phyloP scores from a whole-genome alignment of 495 filamentous ascomycete species.

The Letharia lupina region DNA sequence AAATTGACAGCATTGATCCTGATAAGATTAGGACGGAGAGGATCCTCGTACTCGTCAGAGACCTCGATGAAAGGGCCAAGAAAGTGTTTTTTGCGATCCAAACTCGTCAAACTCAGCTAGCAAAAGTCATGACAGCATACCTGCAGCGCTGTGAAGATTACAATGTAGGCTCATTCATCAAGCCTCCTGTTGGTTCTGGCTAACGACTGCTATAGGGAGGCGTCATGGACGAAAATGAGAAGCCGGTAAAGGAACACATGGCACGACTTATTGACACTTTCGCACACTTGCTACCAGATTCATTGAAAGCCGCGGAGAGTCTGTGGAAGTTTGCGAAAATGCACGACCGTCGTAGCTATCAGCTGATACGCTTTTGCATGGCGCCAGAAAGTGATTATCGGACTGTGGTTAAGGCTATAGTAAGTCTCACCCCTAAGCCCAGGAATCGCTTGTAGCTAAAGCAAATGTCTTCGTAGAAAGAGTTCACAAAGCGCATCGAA shows the following conservation, averaged over 20 bases:
- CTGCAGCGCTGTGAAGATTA: conserved; percentile 75
- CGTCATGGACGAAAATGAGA: conserved; percentile 63
- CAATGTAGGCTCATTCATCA: conserved; percentile 43
- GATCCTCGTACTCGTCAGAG: conserved; percentile 69
- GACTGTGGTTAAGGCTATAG: conserved; percentile 74
- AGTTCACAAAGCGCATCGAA: conserved; percentile 75
- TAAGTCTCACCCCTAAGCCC: conserved; percentile 21
- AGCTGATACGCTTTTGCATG: conserved; percentile 77
- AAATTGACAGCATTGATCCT: conserved; percentile 51
- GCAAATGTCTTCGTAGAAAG: conserved; percentile 41
- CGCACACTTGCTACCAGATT: conserved; percentile 65
- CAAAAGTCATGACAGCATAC: conserved; percentile 60
- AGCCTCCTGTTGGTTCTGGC: neutral
- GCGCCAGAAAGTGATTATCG: conserved; percentile 84
- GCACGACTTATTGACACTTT: conserved; percentile 58
- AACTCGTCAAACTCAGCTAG: conserved; percentile 59
- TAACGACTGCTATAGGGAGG: conserved; percentile 49
- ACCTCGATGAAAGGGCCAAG: conserved; percentile 68
- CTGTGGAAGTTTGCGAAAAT: conserved; percentile 84
- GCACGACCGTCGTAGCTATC: conserved; percentile 85
- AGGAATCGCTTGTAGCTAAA: neutral
- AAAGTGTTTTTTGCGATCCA: conserved; percentile 87
- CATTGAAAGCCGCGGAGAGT: conserved; percentile 55
- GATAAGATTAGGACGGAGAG: conserved; percentile 82
- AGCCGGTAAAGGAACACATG: conserved; percentile 58